Evolutionary conservation across 768 basidiomycete species (phyloP), one percentile per base, ranked within the genome.

Genomic region (Clitopilus hobsonii): DNA sequence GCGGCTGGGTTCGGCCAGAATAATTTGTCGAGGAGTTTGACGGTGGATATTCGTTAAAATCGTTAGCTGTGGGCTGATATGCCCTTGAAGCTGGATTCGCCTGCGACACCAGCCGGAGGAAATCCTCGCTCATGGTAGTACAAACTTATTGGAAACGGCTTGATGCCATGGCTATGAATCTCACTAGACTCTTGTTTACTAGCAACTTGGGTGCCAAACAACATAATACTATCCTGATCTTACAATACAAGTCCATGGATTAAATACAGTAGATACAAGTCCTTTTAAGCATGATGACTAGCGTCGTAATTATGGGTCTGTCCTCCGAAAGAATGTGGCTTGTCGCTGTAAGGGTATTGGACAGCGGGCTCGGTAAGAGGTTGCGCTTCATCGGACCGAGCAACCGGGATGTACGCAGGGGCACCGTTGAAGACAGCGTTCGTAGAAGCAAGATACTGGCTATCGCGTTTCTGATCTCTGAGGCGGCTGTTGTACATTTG

Each of bases 101-200:
- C 63, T 81, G 80, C 10, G 86, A 84, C 54, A 90, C 88, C 53
- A 90, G 80, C 60, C 82, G 76, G 58, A 84, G 73, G 68, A 90
- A 90, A 75, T 89, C 88, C 71, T 88, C 85, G 70, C 73, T 77
- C 85, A 86, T 86, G 52, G 62, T 61, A 53, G 64, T 60, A 18
- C 11, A 20, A 45, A 41, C 6, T 41, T 7, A 41, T 16, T 18
- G 41, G 22, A 45, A 45, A 18, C 18, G 22, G 22, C n/a, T 20
- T 45, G 41, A 45, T 45, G 41, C 41, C 41, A 45, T 45, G 41
- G n/a, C 41, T 45, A 45, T 45, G 41, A 45, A 45, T 45, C 41
- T 45, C 32, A 45, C 3, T 45, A 5, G 41, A 3, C 41, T 23
- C 16, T 45, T 45, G 41, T 45, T 18, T 45, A 45, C 18, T 20